Conservation (phyloP, 2,329 filamentous ascomycete genomes). For the Raffaelea deltoideospora region DNA sequence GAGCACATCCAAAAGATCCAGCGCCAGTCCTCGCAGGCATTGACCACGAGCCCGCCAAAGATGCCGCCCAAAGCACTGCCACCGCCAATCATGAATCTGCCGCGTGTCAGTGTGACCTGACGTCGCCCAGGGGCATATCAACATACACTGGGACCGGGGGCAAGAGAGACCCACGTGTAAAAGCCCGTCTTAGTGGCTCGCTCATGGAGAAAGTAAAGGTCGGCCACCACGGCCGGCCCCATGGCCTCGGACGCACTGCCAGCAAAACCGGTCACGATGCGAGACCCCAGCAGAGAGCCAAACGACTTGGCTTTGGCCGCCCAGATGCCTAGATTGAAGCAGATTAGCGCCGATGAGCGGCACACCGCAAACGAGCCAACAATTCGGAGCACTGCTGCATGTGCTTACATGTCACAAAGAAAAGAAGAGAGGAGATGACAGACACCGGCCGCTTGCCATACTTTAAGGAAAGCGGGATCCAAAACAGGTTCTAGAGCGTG, state of each 20-base stretch:
- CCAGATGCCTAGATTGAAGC: not conserved
- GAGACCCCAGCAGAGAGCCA: not conserved
- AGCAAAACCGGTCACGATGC: not conserved
- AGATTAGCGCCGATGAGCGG: not conserved
- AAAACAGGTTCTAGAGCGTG: not conserved
- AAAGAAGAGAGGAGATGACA: not conserved
- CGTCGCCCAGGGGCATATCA: not conserved
- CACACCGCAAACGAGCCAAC: not conserved
- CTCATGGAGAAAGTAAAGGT: not conserved
- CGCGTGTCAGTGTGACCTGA: not conserved
- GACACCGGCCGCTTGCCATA: not conserved
- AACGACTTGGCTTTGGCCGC: not conserved
- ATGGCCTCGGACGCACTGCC: not conserved
- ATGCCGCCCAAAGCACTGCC: not conserved
- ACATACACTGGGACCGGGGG: not conserved
- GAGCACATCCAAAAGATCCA: not conserved
- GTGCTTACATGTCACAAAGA: not conserved
- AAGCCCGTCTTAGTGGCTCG: not conserved
- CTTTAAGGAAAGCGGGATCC: not conserved
- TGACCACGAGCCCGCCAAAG: not conserved
- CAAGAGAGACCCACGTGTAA: not conserved
- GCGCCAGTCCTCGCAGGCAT: not conserved
- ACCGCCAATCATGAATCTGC: not conserved
- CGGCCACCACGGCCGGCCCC: not conserved
- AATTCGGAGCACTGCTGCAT: no score